phyloP scores from a whole-genome alignment of 2,329 filamentous ascomycete genomes.

The Aspergillus piperis region DNA sequence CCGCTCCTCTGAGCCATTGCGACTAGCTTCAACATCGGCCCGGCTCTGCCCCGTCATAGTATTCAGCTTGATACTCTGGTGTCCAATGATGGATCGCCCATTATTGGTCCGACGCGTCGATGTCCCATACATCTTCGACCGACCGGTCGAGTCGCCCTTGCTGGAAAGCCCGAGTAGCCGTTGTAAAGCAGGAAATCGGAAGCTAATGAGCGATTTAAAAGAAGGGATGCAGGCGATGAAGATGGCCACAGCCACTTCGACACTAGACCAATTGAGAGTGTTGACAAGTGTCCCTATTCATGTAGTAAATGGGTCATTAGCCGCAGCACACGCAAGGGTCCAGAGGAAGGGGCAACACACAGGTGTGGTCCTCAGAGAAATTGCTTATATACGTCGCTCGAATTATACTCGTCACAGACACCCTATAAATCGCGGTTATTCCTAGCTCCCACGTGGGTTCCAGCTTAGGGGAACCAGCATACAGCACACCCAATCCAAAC shows the following conservation, averaged over 20 bases:
- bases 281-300: constrained; percentile 14
- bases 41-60: not conserved
- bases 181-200: constrained; percentile 3
- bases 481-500: constrained; percentile 18
- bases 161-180: constrained; percentile 4
- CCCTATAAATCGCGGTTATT: not conserved
- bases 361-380: constrained; percentile 9
- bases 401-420: constrained; percentile 19
- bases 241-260: constrained; percentile 18
- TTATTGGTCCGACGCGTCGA: not conserved
- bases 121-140: not conserved
- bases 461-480: not conserved
- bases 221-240: constrained; percentile 21
- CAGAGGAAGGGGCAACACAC: constrained; percentile 3
- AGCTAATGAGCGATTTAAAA: constrained; percentile 8
- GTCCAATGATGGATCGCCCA: not conserved
- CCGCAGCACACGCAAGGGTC: not conserved
- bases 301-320: not conserved
- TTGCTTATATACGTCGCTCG: constrained; percentile 16
- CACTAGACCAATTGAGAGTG: constrained; percentile 19
- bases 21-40: constrained; percentile 1
- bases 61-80: constrained; percentile 1
- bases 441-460: no score
- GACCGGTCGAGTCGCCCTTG: constrained; percentile 4
- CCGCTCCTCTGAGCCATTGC: not conserved